Percentiles rank a stretch among this genome's conserved stretches.
Evolutionary conservation across 1,139 yeast genomes (phyloP).

Genomic region (Pichia sp.): DNA sequence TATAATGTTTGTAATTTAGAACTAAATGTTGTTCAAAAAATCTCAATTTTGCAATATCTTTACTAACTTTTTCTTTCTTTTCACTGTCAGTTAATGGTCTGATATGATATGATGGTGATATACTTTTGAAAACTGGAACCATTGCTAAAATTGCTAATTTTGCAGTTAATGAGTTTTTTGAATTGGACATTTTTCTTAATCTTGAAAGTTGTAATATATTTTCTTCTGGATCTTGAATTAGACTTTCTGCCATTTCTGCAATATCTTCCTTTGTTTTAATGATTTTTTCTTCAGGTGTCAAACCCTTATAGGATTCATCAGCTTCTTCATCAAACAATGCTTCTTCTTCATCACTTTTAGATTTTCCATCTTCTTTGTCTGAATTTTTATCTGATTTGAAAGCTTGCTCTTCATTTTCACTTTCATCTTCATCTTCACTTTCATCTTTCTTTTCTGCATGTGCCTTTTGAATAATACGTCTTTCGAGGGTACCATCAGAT

Average conservation of each 20-base stretch:
- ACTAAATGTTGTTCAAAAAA: conserved; percentile 75
- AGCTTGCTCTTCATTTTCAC: conserved; percentile 28
- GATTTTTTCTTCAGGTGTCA: conserved; percentile 54
- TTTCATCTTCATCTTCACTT: conserved; percentile 8
- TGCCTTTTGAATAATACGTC: conserved; percentile 43
- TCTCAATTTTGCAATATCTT: conserved; percentile 71
- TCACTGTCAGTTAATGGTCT: conserved; percentile 78
- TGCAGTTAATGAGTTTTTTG: conserved; percentile 61
- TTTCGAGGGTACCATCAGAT: conserved; percentile 61
- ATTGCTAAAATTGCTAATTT: conserved; percentile 74
- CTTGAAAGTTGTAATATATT: conserved; percentile 61
- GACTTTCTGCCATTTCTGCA: conserved; percentile 70
- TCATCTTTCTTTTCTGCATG: conserved; percentile 8
- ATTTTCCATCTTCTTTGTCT: conserved; percentile 20
- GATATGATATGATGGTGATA: conserved; percentile 84
- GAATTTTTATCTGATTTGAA: conserved; percentile 7
- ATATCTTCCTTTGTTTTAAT: conserved; percentile 70
- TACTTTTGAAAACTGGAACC: conserved; percentile 75
- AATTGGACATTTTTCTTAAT: conserved; percentile 64
- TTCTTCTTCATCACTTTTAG: conserved; percentile 23
- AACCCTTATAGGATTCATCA: conserved; percentile 42
- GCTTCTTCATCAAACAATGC: conserved; percentile 29
- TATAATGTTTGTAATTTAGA: conserved; percentile 60
- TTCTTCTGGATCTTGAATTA: conserved; percentile 90
- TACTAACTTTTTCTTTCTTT: conserved; percentile 72